Base-by-base conservation (phyloP, 169 alveolate genomes). In the Theileria orientalis region DNA sequence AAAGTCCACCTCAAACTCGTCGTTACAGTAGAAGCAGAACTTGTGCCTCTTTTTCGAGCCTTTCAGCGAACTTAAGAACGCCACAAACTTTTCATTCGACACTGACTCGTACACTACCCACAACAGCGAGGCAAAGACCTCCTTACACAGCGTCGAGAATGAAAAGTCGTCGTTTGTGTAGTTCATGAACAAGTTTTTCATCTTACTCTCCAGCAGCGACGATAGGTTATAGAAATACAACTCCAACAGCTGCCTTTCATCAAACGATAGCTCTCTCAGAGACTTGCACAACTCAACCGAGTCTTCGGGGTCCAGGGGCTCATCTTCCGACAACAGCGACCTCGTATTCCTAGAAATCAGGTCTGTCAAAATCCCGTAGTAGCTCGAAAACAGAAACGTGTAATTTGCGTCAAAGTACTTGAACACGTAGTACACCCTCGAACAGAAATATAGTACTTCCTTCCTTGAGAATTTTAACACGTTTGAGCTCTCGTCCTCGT, bases 1-100 rank as follows among this genome's bases (percentile, higher is more conserved):
- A 60, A 33, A 60, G 5, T 60, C 56, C 7, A 51, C 49, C 19
- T 54, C 76, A 57, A 30, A 46, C 14, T 68, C 61, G 44, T 44
- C 46, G 35, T 13, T n/a, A 68, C 76, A 68, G 56, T 40, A 68
- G 29, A 68, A 51, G 30, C 76, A 68, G 19, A 54, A 52, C 27
- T 29, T 25, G 1, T 25, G 67, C 19, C 57, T 40, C 23, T 62
- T 44, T 35, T 32, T 44, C 2, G 16, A 14, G 19, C 29, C 13
- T 16, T 40, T 44, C 44, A 59, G 69, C 7, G 35, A 21, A 21
- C 23, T 40, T 0, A 56, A 56, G 21, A 56, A 25, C 2, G 37
- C 66, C 37, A n/a, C 21, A n/a, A 8, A 27, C 14, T 30, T 56
- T 7, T 56, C 42, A 56, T 56, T 56, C 14, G 66, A 56, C 16